A percentile compares a stretch with the other conserved stretches of the same genome.
Evolutionary conservation across 129 eudicot species (phyloP).

Genomic region (Pseudognaphalium luteoalbum): DNA sequence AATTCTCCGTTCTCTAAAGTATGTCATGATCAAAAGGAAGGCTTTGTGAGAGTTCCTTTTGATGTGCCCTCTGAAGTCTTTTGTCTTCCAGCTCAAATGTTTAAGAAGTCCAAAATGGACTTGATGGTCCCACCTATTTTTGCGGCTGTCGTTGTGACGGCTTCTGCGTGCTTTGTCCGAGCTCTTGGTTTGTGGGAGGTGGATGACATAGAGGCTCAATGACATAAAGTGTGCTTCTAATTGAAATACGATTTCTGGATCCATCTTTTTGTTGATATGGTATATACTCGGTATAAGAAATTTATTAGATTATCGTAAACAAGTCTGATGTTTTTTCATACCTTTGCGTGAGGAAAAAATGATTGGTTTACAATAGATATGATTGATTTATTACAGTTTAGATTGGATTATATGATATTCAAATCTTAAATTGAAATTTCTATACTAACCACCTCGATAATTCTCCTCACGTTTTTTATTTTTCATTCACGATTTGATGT

Average conservation of each 20-base stretch:
- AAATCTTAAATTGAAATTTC: not conserved
- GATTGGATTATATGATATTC: not conserved
- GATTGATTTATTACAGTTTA: constrained; percentile 7
- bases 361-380: not conserved
- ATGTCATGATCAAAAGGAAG: constrained; percentile 38
- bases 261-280: constrained; percentile 14
- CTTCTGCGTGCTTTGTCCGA: constrained; percentile 69
- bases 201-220: constrained; percentile 43
- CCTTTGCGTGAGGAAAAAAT: not conserved
- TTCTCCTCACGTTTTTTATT: too few relatives aligned
- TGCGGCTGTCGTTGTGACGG: constrained; percentile 69
- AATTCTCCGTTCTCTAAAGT: constrained; percentile 48
- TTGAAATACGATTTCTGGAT: not conserved
- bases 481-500: too few relatives aligned
- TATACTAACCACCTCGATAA: not conserved
- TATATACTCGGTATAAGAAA: not conserved
- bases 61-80: constrained; percentile 56
- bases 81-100: constrained; percentile 51
- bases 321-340: not conserved
- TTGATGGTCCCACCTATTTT: constrained; percentile 81
- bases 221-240: not conserved
- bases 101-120: constrained; percentile 58
- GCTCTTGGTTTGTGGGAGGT: constrained; percentile 81
- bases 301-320: not conserved
- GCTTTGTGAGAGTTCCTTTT: constrained; percentile 56